phyloP scores from a whole-genome alignment of 805 yeast genomes.

The Cyberlindnera galapagoensis region DNA sequence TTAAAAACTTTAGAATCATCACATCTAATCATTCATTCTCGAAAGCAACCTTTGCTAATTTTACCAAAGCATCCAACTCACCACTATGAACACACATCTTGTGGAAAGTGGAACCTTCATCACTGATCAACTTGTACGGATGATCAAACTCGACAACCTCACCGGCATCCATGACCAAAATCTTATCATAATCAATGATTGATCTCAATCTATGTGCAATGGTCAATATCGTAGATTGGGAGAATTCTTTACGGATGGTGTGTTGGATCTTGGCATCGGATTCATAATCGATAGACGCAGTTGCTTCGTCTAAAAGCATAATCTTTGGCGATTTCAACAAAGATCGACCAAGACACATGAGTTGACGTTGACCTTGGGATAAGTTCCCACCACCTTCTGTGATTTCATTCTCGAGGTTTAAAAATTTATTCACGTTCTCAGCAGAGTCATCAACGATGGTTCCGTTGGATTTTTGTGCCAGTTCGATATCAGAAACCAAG shows the following conservation, averaged over 20 bases:
- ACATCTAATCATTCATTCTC: no score
- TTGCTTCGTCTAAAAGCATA: constrained; percentile 75
- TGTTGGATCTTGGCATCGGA: constrained; percentile 75
- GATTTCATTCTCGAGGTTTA: constrained; percentile 50
- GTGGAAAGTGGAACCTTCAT: constrained; percentile 47
- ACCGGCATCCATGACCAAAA: constrained; percentile 79
- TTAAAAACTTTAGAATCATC: no score
- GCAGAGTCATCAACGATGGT: constrained; percentile 24
- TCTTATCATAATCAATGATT: constrained; percentile 76
- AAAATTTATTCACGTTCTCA: constrained; percentile 66
- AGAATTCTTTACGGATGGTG: constrained; percentile 71
- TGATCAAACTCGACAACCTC: constrained; percentile 66
- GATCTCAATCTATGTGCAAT: constrained; percentile 84
- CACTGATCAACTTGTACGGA: constrained; percentile 53
- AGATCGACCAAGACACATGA: constrained; percentile 75
- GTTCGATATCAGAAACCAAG: constrained; percentile 38
- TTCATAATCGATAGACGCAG: constrained; percentile 79
- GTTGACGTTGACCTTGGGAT: constrained; percentile 82
- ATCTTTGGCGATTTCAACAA: constrained; percentile 67
- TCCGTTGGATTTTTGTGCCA: constrained; percentile 20
- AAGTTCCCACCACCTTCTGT: constrained; percentile 74
- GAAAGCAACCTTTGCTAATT: constrained; percentile 55
- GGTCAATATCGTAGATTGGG: constrained; percentile 66
- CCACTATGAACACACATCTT: constrained; percentile 86
- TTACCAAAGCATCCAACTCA: constrained; percentile 70